Evolutionary conservation across 371 early-diverging fungal genomes (phyloP).

Genomic region (Blastocladiella emersonii): DNA sequence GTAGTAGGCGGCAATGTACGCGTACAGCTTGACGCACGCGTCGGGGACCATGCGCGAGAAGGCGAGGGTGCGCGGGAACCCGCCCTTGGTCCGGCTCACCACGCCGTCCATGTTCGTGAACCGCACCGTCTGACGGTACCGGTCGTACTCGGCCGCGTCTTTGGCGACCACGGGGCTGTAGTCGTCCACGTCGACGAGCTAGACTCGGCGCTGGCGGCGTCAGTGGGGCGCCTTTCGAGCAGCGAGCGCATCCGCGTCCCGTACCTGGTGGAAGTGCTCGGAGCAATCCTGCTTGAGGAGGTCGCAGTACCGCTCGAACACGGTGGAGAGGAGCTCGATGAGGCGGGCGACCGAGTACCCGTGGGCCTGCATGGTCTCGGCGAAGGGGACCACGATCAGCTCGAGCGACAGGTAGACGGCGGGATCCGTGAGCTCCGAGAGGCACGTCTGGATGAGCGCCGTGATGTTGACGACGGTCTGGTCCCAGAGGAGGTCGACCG

Average conservation of each 20-base stretch:
- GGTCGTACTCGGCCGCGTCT: slow-evolving; percentile 43
- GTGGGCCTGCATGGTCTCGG: slow-evolving; percentile 75
- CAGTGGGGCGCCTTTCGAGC: no score
- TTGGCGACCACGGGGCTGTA: slow-evolving; percentile 67
- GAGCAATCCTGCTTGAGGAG: slow-evolving; percentile 54
- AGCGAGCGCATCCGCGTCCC: no score
- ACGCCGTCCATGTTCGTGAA: slow-evolving; percentile 52
- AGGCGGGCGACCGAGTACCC: slow-evolving; percentile 54
- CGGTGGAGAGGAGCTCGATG: slow-evolving; percentile 49
- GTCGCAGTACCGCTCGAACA: slow-evolving; percentile 71
- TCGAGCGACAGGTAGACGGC: slow-evolving; percentile 67
- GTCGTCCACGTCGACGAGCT: slow-evolving; percentile 70
- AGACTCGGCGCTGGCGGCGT: slow-evolving; percentile 5
- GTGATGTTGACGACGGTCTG: slow-evolving; percentile 63
- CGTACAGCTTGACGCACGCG: slow-evolving; percentile 51
- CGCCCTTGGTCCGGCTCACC: slow-evolving; percentile 10
- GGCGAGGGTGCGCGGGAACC: slow-evolving; percentile 64
- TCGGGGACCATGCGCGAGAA: slow-evolving; percentile 69
- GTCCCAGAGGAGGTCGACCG: slow-evolving; percentile 84
- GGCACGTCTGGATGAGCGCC: slow-evolving; percentile 55
- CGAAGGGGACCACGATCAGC: slow-evolving; percentile 55
- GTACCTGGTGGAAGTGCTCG: slow-evolving; percentile 52
- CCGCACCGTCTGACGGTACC: slow-evolving; percentile 58
- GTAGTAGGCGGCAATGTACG: slow-evolving; percentile 65
- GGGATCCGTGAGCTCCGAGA: slow-evolving; percentile 62